phyloP scores from a whole-genome alignment of 2,329 filamentous ascomycete genomes.

The Lachnellula subtilissima region DNA sequence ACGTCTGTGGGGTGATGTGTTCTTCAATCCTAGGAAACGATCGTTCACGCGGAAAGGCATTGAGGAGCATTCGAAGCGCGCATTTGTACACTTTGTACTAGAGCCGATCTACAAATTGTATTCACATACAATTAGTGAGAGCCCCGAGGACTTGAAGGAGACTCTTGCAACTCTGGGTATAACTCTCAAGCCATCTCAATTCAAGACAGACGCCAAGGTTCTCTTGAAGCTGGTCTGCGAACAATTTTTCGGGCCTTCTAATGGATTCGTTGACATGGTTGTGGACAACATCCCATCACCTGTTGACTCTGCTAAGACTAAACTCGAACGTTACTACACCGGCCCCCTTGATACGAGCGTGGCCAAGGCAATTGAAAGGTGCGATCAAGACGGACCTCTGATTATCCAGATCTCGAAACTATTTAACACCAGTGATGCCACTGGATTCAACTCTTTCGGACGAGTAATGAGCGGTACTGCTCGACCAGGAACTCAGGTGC shows the following conservation, averaged over 20 bases:
- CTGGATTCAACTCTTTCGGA: constrained; percentile 83
- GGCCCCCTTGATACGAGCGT: constrained; percentile 80
- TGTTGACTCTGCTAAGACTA: constrained; percentile 66
- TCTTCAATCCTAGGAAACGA: constrained; percentile 85
- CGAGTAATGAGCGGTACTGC: constrained; percentile 90
- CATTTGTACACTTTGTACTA: constrained; percentile 90
- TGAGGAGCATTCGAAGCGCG: constrained; percentile 74
- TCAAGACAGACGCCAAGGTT: constrained; percentile 83
- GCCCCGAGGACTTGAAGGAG: constrained; percentile 73
- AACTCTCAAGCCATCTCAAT: constrained; percentile 82
- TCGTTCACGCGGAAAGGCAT: constrained; percentile 85
- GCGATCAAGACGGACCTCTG: constrained; percentile 83
- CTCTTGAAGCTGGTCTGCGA: constrained; percentile 85
- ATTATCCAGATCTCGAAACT: constrained; percentile 92
- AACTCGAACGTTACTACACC: constrained; percentile 85
- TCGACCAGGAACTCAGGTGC: constrained; percentile 73
- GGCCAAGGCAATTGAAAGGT: constrained; percentile 72
- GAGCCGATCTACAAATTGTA: constrained; percentile 98
- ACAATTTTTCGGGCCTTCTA: constrained; percentile 89
- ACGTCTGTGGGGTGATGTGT: constrained; percentile 93
- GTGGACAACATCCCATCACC: constrained; percentile 86
- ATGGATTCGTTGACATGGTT: constrained; percentile 94
- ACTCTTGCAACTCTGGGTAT: constrained; percentile 80
- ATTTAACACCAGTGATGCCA: constrained; percentile 86
- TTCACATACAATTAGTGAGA: constrained; percentile 89